phyloP scores from a whole-genome alignment of 2,329 filamentous ascomycete genomes.

The Rhynchosporium secalis region DNA sequence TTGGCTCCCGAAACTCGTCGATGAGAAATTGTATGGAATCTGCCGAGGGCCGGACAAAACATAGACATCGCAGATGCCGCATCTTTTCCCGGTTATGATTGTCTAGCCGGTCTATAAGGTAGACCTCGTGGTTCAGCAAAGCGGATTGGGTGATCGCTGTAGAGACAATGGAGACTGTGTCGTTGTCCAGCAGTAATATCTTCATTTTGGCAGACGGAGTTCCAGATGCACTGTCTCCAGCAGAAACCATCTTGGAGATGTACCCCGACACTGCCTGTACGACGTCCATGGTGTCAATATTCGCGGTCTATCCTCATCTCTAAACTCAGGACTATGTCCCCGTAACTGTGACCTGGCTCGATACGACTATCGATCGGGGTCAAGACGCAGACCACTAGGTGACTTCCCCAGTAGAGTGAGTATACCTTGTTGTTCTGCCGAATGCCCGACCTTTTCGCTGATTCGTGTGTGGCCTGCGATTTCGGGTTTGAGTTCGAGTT shows the following conservation, averaged over 20 bases:
- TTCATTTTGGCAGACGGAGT: conserved; percentile 91
- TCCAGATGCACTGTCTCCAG: conserved; percentile 68
- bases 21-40: conserved; percentile 92
- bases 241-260: conserved; percentile 92
- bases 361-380: not conserved
- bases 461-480: not conserved
- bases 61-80: conserved; percentile 92
- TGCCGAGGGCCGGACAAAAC: conserved; percentile 87
- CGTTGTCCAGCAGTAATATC: conserved; percentile 88
- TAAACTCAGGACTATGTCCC: conserved; percentile 7
- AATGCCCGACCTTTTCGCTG: not conserved
- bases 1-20: conserved; percentile 92
- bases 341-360: not conserved
- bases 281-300: conserved; percentile 71
- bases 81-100: conserved; percentile 92
- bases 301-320: conserved; percentile 31
- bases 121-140: conserved; percentile 93
- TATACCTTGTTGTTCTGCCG: not conserved
- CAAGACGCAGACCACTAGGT: not conserved
- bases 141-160: conserved; percentile 94
- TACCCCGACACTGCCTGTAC: conserved; percentile 92
- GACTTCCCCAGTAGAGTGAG: too few species aligned
- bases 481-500: not conserved
- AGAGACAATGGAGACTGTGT: conserved; percentile 92
- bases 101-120: conserved; percentile 94